phyloP scores from a whole-genome alignment of 2,329 filamentous ascomycete genomes.

The Colletotrichum chlorophyti region DNA sequence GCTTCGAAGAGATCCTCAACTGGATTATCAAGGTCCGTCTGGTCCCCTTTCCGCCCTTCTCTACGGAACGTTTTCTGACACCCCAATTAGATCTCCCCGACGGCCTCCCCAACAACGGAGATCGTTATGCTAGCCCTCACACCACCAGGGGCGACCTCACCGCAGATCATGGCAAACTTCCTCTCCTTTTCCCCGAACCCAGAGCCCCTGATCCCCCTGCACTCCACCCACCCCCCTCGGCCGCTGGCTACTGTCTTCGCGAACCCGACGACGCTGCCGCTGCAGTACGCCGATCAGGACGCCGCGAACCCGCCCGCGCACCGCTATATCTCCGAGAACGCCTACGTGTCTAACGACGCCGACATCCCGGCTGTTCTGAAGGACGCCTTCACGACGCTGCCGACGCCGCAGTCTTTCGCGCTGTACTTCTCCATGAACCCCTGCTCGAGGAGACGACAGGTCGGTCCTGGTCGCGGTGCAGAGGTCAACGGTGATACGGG shows the following conservation, averaged over 20 bases:
- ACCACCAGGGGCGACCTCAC: constrained; percentile 36
- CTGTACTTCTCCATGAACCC: constrained; percentile 61
- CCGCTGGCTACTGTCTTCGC: constrained; percentile 42
- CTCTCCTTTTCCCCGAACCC: constrained; percentile 47
- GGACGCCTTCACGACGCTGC: constrained; percentile 54
- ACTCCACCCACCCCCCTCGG: constrained; percentile 11
- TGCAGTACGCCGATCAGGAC: constrained; percentile 51
- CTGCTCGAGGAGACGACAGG: constrained; percentile 37
- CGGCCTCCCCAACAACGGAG: constrained; percentile 46
- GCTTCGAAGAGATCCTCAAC: constrained; percentile 51
- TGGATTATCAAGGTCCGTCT: constrained; percentile 50
- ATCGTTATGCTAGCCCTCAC: constrained; percentile 45
- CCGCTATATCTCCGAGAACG: constrained; percentile 58
- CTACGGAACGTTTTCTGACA: background rate
- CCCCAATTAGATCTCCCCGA: constrained; percentile 33
- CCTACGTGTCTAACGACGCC: constrained; percentile 53
- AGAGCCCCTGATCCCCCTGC: constrained; percentile 7
- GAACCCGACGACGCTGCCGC: constrained; percentile 44
- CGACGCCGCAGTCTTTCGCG: constrained; percentile 50
- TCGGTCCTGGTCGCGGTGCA: constrained; percentile 33
- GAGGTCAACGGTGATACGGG: constrained; percentile 32
- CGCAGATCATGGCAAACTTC: constrained; percentile 45
- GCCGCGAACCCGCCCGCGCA: constrained; percentile 54
- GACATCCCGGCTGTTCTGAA: constrained; percentile 53
- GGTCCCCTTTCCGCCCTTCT: constrained; percentile 7